Percentiles rank a stretch among this genome's conserved stretches.
These are phyloP conservation scores for Nicotiana paniculata DNA, from an alignment of 257 asterid genomes.

Conservation along the genomic window DNA sequence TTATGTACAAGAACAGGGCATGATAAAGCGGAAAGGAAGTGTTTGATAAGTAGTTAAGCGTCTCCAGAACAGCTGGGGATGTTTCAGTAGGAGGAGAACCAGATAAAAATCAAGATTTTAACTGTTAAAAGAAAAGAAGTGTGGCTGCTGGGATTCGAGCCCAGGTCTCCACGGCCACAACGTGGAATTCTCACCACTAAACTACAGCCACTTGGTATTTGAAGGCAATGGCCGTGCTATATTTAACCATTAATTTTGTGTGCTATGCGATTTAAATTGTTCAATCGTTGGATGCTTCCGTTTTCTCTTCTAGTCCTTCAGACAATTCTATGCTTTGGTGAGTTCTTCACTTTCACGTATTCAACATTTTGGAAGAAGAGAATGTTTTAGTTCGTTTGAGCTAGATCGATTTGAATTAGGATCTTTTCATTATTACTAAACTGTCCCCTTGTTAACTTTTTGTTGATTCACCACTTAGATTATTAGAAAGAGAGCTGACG, in stretches of 20 bases:
- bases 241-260: no score
- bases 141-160: constrained; percentile 99
- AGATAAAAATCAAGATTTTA: no score
- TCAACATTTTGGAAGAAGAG: neutral
- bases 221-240: rapidly evolving
- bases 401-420: neutral
- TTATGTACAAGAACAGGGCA: neutral
- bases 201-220: constrained; percentile 62
- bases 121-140: neutral
- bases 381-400: no score
- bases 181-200: constrained; percentile 99
- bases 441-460: neutral
- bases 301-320: no score
- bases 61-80: no score
- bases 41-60: neutral
- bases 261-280: no score
- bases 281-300: no score
- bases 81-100: neutral
- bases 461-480: neutral
- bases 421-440: neutral
- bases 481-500: neutral
- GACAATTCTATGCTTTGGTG: no score
- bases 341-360: neutral
- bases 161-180: constrained; percentile 99
- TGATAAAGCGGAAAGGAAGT: neutral